phyloP scores from a whole-genome alignment of 2,329 filamentous ascomycete species.

The Talaromyces sp. region DNA sequence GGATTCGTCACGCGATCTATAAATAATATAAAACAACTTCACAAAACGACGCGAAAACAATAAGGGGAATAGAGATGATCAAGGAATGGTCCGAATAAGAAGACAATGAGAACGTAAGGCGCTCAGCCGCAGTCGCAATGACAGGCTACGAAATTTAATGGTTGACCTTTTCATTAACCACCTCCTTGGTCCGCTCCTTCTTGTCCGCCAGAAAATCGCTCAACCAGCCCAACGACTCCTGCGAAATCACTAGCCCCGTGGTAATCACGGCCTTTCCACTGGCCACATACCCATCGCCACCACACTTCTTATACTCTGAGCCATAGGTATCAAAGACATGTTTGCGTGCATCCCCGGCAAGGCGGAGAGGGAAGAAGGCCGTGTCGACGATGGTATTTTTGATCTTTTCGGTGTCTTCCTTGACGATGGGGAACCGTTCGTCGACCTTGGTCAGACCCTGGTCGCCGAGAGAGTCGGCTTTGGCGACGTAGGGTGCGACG shows the following conservation, averaged over 20 bases:
- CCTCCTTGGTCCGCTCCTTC: constrained; percentile 60
- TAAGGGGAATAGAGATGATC: background rate
- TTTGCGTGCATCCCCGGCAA: constrained; percentile 56
- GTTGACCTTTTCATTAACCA: constrained; percentile 49
- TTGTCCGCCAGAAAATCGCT: constrained; percentile 58
- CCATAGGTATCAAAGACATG: constrained; percentile 45
- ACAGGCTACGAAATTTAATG: constrained; percentile 19
- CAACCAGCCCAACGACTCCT: constrained; percentile 62
- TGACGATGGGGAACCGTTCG: constrained; percentile 67
- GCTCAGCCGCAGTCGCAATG: background rate
- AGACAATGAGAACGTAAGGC: background rate
- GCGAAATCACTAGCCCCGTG: constrained; percentile 64
- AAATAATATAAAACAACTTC: background rate
- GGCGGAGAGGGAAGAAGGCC: constrained; percentile 61
- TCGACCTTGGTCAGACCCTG: constrained; percentile 68
- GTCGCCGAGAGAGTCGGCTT: constrained; percentile 74
- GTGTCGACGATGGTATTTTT: constrained; percentile 62
- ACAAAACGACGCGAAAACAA: background rate
- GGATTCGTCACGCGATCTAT: constrained; percentile 5
- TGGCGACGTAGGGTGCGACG: constrained; percentile 78
- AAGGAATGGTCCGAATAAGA: background rate
- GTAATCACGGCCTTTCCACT: constrained; percentile 67
- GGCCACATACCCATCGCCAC: constrained; percentile 59
- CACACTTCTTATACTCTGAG: constrained; percentile 47
- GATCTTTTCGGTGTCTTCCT: constrained; percentile 70